Evolutionary conservation across 495 filamentous ascomycete species (phyloP), one percentile per base, ranked within the genome.

Genomic region (Penicillium nucicola): DNA sequence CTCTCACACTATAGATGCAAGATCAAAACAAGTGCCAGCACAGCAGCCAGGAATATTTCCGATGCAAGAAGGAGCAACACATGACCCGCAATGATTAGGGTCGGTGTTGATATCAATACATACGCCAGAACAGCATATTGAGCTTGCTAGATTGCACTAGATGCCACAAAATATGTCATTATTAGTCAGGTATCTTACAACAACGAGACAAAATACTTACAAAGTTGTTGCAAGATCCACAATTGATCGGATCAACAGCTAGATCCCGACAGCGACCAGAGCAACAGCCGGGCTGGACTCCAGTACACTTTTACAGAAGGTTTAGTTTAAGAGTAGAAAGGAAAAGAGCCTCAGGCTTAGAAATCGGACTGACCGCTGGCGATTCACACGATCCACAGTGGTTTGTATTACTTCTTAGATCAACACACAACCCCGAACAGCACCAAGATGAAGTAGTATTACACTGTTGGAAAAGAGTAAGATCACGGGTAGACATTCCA

Each of bases 341-440:
- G 14, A 11, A n/a, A n/a, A n/a, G n/a, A n/a, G n/a, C n/a, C n/a
- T n/a, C n/a, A n/a, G n/a, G n/a, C n/a, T 25, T 41, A 20, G 25
- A 17, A 14, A 30, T 31, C n/a, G 8, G 2, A 12, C 23, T 31
- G 43, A 53, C 44, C 22, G 51, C 37, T 5, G 37, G n/a, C 5
- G 43, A 36, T 17, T 53, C 43, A 23, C 51, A 53, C 17, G 42
- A 53, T 15, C 36, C 51, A 30, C 51, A 53, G 19, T 48, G 36
- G 11, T 37, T 41, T 1, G 38, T 5, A 15, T 47, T 45, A 4
- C 7, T 47, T 19, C 11, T 42, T 2, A 53, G 37, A 25, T 53
- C 20, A 2, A 20, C 10, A 17, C 51, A 53, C 17, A 10, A 17
- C 19, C 43, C 51, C 4, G 13, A 25, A 10, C 50, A 53, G 36